These are phyloP conservation scores for Aspergillus neotritici DNA, from an alignment of 2,329 filamentous ascomycete species.

Conservation along the genomic window DNA sequence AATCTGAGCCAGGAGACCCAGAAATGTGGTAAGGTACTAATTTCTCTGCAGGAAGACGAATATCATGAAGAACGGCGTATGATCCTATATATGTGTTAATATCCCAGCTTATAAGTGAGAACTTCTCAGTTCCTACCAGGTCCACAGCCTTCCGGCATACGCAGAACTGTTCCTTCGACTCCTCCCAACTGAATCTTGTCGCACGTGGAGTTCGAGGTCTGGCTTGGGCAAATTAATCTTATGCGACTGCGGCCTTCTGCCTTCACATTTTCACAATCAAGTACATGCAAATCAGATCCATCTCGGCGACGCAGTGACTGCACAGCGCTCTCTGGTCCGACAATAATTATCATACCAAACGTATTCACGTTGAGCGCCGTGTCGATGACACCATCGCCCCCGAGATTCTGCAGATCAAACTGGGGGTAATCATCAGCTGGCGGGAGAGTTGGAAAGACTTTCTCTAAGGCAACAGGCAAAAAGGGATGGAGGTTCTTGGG, in stretches of 20 bases:
- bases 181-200: not conserved
- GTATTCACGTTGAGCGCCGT: not conserved
- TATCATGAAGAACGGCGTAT: not conserved
- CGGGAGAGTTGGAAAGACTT: conserved; percentile 3
- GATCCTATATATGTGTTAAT: too few relatives aligned
- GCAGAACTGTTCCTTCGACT: conserved; percentile 1
- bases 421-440: conserved; percentile 2
- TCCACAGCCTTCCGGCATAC: conserved; percentile 2
- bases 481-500: conserved; percentile 2
- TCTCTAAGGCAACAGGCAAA: conserved; percentile 1
- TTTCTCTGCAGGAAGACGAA: not conserved
- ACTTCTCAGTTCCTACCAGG: too few relatives aligned
- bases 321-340: not conserved
- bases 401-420: too few relatives aligned
- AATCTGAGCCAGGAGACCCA: not conserved
- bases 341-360: not conserved
- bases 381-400: not conserved
- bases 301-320: not conserved
- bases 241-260: not conserved
- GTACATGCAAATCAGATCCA: not conserved
- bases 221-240: not conserved
- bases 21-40: not conserved
- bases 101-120: too few relatives aligned
- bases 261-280: not conserved
- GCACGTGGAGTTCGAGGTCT: too few relatives aligned